Percentiles rank a stretch among this genome's conserved stretches.
These are phyloP conservation scores for Phytophthora agathidicida DNA, from an alignment of 352 stramenopile species.

Conservation along the genomic window DNA sequence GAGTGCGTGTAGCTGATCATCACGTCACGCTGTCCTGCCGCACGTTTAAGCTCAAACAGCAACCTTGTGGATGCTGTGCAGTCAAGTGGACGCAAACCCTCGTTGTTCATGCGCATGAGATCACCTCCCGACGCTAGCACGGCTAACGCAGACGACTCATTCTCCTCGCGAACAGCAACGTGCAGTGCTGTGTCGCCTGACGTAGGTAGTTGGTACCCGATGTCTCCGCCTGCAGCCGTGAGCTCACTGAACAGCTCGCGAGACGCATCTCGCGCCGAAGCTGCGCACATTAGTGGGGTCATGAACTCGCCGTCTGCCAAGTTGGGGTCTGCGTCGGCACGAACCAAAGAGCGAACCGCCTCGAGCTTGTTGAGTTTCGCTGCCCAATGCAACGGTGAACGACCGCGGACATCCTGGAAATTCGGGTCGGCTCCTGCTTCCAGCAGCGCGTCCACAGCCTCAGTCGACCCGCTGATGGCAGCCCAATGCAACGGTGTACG, in stretches of 20 bases:
- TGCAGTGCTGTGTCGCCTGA: conserved; percentile 72
- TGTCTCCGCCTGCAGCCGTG: conserved; percentile 49
- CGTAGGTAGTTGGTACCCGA: conserved; percentile 58
- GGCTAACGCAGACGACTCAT: conserved; percentile 58
- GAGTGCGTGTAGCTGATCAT: conserved; percentile 90
- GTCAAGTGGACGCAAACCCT: conserved; percentile 64
- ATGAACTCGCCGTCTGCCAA: conserved; percentile 48
- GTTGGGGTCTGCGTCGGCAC: conserved; percentile 37
- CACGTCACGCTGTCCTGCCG: conserved; percentile 69
- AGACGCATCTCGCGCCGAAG: conserved; percentile 19
- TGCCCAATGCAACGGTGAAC: conserved; percentile 74
- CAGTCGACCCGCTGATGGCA: conserved; percentile 53
- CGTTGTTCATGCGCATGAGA: conserved; percentile 71
- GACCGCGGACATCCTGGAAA: conserved; percentile 64
- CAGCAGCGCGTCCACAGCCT: conserved; percentile 56
- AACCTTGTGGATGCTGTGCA: conserved; percentile 71
- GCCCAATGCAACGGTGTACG: conserved; percentile 79
- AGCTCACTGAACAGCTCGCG: conserved; percentile 43
- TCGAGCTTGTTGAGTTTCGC: conserved; percentile 60
- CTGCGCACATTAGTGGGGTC: conserved; percentile 48
- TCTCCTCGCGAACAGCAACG: conserved; percentile 61
- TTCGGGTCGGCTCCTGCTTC: conserved; percentile 61
- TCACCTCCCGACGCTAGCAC: conserved; percentile 60
- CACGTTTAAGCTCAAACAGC: conserved; percentile 71
- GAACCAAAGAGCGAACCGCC: conserved; percentile 48